These are phyloP conservation scores for Neoboletus subvelutipes DNA, from an alignment of 768 basidiomycete species.

Conservation along the genomic window DNA sequence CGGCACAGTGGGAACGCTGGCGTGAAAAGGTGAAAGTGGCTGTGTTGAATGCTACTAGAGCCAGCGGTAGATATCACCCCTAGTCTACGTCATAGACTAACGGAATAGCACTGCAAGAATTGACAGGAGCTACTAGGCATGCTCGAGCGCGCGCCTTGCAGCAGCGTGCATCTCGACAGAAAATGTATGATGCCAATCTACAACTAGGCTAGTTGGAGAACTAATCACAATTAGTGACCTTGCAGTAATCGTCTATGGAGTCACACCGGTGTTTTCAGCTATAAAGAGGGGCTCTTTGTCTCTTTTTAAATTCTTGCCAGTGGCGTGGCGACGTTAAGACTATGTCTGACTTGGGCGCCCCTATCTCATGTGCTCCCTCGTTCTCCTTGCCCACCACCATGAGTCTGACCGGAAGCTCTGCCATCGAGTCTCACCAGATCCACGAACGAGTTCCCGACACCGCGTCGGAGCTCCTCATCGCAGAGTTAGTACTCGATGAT, in stretches of 20 bases:
- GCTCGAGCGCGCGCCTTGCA: no score
- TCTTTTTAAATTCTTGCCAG: no score
- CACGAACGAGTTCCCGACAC: conserved; percentile 26
- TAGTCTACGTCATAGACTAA: no score
- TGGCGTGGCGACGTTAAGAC: no score
- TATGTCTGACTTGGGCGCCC: no score
- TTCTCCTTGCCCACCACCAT: conserved; percentile 1
- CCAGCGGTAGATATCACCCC: neutral
- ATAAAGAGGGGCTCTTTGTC: no score
- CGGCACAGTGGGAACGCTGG: no score
- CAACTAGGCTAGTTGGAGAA: neutral
- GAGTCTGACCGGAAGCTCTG: conserved; percentile 10
- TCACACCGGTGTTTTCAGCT: no score
- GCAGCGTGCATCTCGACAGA: neutral
- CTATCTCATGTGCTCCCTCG: neutral
- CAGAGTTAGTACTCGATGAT: conserved; percentile 43
- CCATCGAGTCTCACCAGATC: conserved; percentile 10
- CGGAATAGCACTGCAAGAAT: no score
- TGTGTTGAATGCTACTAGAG: neutral
- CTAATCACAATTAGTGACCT: neutral
- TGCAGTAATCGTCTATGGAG: neutral
- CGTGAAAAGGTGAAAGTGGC: conserved; percentile 2
- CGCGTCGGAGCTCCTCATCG: conserved; percentile 40
- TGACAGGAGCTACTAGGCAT: no score
- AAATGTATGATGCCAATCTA: neutral